phyloP scores from a whole-genome alignment of 176 grass and related monocot genomes.

The Musa itinerans region DNA sequence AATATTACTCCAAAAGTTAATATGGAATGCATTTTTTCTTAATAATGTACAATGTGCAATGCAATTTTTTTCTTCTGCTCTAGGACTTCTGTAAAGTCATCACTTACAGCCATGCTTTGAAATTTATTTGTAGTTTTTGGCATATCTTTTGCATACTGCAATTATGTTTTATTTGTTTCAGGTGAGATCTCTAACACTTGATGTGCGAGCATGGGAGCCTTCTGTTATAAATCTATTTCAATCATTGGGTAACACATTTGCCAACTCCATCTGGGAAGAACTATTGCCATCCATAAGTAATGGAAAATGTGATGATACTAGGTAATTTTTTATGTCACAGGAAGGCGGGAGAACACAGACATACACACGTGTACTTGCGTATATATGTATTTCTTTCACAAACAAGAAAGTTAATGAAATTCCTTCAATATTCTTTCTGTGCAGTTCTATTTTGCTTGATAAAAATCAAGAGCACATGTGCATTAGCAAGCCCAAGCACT shows the following conservation, averaged over 20 bases:
- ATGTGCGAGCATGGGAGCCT: slow-evolving; percentile 97
- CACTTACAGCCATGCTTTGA: not conserved
- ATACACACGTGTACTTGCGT: not conserved
- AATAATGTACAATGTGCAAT: no score
- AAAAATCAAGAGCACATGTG: slow-evolving; percentile 28
- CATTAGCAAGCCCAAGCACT: slow-evolving; percentile 66
- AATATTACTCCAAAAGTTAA: no score
- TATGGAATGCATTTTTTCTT: no score
- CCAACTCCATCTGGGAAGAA: slow-evolving; percentile 88
- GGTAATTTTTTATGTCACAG: slow-evolving; percentile 28
- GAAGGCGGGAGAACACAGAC: not conserved
- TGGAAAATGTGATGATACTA: slow-evolving; percentile 41
- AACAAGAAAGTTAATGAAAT: not conserved
- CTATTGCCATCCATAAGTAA: slow-evolving; percentile 49
- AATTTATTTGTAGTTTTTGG: not conserved
- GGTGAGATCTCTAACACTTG: slow-evolving; percentile 92
- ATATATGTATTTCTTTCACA: not conserved
- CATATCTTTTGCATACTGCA: not conserved
- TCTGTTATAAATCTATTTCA: slow-evolving; percentile 93
- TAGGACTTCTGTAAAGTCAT: no score
- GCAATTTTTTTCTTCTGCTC: no score
- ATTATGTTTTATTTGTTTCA: slow-evolving; percentile 19
- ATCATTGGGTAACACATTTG: slow-evolving; percentile 85
- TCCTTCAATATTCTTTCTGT: not conserved
- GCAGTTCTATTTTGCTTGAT: slow-evolving; percentile 32